Percentiles rank a stretch among this genome's conserved stretches.
Conservation (phyloP, 2,329 filamentous ascomycete species). For the Drechslerella dactyloides region DNA sequence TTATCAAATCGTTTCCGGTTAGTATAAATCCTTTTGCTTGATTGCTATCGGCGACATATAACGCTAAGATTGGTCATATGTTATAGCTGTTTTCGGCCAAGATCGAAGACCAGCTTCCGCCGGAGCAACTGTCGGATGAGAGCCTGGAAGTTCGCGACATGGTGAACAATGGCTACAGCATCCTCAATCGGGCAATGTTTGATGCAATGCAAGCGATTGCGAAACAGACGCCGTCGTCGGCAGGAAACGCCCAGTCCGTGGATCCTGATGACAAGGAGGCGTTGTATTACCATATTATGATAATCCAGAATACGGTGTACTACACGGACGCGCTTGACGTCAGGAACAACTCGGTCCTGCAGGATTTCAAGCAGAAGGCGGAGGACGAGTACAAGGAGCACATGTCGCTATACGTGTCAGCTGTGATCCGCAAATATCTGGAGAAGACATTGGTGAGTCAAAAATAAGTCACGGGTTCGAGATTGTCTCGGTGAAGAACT, state of each 20-base stretch:
- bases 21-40: conserved; percentile 48
- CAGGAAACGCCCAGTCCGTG: conserved; percentile 54
- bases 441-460: conserved; percentile 73
- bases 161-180: conserved; percentile 85
- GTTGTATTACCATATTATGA: conserved; percentile 92
- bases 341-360: conserved; percentile 74
- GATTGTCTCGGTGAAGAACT: no score
- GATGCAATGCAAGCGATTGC: conserved; percentile 96
- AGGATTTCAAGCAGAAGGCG: conserved; percentile 82
- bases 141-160: conserved; percentile 73
- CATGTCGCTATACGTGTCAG: conserved; percentile 82
- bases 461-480: no score
- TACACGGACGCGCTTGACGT: conserved; percentile 90
- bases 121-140: conserved; percentile 58
- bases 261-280: conserved; percentile 92
- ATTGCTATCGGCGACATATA: background rate
- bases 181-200: conserved; percentile 93
- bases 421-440: conserved; percentile 85
- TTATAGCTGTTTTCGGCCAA: conserved; percentile 53
- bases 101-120: conserved; percentile 55
- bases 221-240: conserved; percentile 66
- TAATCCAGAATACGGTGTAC: conserved; percentile 99
- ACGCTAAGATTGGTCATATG: conserved; percentile 10
- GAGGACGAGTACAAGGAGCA: conserved; percentile 81
- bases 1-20: conserved; percentile 86